phyloP scores from a whole-genome alignment of 1,284 basidiomycete genomes.

The Boletus sp. region DNA sequence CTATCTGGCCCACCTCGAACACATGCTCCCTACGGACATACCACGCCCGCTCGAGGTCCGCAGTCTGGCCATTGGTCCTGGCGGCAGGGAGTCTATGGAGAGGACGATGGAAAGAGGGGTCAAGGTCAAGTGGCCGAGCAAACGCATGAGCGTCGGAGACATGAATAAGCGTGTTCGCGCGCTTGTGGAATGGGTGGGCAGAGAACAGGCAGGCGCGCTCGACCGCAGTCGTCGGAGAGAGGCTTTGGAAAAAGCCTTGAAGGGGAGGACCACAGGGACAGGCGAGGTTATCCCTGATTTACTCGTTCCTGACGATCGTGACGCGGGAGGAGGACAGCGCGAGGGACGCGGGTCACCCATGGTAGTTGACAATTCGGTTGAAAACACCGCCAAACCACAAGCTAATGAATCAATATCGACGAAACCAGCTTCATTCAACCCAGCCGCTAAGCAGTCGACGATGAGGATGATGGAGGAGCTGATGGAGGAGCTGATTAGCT shows the following conservation, averaged over 20 bases:
- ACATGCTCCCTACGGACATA: constrained; percentile 73
- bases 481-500: constrained; percentile 80
- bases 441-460: constrained; percentile 37
- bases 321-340: constrained; percentile 12
- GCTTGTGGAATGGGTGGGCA: constrained; percentile 88
- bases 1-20: constrained; percentile 84
- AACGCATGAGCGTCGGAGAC: constrained; percentile 90
- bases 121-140: constrained; percentile 91
- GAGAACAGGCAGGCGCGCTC: constrained; percentile 74
- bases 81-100: constrained; percentile 43
- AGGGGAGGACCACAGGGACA: constrained; percentile 29
- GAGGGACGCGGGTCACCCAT: constrained; percentile 25
- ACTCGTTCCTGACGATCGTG: constrained; percentile 17
- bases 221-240: constrained; percentile 69
- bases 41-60: constrained; percentile 78
- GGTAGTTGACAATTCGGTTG: constrained; percentile 20
- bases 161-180: constrained; percentile 95
- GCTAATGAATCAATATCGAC: constrained; percentile 7
- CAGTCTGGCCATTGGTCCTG: constrained; percentile 40
- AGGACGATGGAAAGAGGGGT: constrained; percentile 79
- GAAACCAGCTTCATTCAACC: constrained; percentile 10
- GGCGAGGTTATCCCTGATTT: constrained; percentile 5
- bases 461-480: constrained; percentile 85
- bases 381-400: constrained; percentile 4
- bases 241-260: constrained; percentile 56